Evolutionary conservation across 768 basidiomycete species (phyloP).

Genomic region (Lactifluus piperatus): DNA sequence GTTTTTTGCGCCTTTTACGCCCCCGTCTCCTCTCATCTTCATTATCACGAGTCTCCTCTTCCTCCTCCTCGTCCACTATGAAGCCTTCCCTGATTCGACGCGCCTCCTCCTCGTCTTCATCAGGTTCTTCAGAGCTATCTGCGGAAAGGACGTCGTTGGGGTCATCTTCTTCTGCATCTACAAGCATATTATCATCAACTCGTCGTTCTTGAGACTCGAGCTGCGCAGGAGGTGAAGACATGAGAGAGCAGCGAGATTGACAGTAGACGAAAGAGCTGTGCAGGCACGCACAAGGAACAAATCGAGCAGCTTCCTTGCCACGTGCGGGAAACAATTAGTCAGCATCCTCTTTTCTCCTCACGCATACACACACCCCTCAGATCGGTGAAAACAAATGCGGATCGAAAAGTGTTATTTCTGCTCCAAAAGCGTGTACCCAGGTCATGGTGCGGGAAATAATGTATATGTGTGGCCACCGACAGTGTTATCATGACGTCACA

Average conservation of each 20-base stretch:
- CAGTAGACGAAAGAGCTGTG: background rate
- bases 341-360: background rate
- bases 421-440: constrained; percentile 93
- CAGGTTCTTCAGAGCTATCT: constrained; percentile 84
- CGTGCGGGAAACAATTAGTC: constrained; percentile 11
- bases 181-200: constrained; percentile 53
- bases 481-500: background rate
- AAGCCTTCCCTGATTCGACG: constrained; percentile 77
- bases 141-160: constrained; percentile 53
- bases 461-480: background rate
- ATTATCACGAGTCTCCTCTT: constrained; percentile 60
- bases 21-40: constrained; percentile 46
- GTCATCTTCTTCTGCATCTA: constrained; percentile 36
- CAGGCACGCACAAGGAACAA: background rate
- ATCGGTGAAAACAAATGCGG: constrained; percentile 47
- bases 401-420: constrained; percentile 99
- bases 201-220: constrained; percentile 29
- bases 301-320: background rate
- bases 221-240: constrained; percentile 44
- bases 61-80: constrained; percentile 87
- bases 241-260: constrained; percentile 27
- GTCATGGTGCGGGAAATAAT: constrained; percentile 56
- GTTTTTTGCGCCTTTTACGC: constrained; percentile 59
- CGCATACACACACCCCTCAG: background rate
- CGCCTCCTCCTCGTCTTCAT: constrained; percentile 87